Conservation (phyloP, 208 protist species). For the Trichomonas vaginalis region DNA sequence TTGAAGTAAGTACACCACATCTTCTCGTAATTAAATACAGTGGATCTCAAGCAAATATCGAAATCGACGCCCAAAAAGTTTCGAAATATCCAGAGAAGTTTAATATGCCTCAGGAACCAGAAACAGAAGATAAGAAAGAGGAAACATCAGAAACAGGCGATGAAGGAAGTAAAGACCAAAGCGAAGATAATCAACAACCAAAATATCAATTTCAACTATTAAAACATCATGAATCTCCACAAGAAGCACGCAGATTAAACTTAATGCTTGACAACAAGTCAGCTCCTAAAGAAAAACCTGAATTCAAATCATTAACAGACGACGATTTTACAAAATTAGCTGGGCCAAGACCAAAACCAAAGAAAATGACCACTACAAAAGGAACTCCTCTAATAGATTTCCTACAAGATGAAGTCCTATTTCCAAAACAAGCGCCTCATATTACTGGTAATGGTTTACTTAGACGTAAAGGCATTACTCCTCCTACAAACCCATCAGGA, state of each 20-base stretch:
- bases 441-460: background rate
- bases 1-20: background rate
- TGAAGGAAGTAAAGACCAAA: background rate
- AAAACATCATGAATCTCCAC: background rate
- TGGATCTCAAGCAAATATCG: background rate
- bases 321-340: background rate
- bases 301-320: background rate
- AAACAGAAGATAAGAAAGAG: background rate
- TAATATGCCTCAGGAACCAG: background rate
- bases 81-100: background rate
- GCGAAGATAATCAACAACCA: background rate
- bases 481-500: background rate
- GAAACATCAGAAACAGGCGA: background rate
- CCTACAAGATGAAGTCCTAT: background rate
- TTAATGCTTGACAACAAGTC: background rate
- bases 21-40: background rate
- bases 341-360: background rate
- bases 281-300: background rate
- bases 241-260: background rate
- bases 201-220: background rate
- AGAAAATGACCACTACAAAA: background rate
- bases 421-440: background rate
- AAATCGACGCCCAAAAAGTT: background rate
- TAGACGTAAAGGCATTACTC: background rate
- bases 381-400: background rate